Percentiles rank a stretch among this genome's conserved stretches.
Conservation (phyloP, 495 filamentous ascomycete genomes). For the Trichoderma virens region DNA sequence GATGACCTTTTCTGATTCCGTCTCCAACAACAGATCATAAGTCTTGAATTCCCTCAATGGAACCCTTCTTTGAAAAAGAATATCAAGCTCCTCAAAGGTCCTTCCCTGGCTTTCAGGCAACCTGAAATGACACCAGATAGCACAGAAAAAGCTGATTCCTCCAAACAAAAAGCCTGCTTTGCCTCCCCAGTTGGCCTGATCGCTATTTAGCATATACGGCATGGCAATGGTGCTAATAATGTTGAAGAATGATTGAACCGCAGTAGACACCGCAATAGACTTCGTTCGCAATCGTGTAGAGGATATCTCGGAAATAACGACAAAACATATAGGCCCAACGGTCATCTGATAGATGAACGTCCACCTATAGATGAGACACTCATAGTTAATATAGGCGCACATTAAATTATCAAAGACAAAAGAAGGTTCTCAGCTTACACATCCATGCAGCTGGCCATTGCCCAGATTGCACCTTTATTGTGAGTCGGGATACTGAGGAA, state of each 20-base stretch:
- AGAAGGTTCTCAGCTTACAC: background rate
- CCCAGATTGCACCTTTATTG: constrained; percentile 45
- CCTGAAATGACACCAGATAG: constrained; percentile 44
- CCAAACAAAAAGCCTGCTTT: constrained; percentile 66
- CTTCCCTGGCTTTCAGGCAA: constrained; percentile 54
- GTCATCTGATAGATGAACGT: constrained; percentile 45
- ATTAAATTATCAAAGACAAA: constrained; percentile 39
- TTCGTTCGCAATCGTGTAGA: constrained; percentile 52
- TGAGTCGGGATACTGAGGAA: constrained; percentile 25
- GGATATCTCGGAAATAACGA: constrained; percentile 53
- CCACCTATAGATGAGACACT: background rate
- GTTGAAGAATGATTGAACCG: constrained; percentile 48
- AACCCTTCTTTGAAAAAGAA: constrained; percentile 43
- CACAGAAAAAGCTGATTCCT: constrained; percentile 38
- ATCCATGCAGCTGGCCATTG: constrained; percentile 22
- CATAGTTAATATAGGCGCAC: background rate
- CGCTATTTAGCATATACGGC: constrained; percentile 61
- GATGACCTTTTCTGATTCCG: background rate
- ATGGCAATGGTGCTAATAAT: constrained; percentile 57
- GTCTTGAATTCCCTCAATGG: constrained; percentile 43
- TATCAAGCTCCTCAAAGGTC: constrained; percentile 52
- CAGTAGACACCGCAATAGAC: constrained; percentile 55
- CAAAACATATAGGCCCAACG: constrained; percentile 55
- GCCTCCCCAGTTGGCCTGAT: constrained; percentile 53
- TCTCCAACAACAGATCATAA: background rate